Conservation (phyloP, 2,329 filamentous ascomycete species). For the Sporothrix pseudoabietina region DNA sequence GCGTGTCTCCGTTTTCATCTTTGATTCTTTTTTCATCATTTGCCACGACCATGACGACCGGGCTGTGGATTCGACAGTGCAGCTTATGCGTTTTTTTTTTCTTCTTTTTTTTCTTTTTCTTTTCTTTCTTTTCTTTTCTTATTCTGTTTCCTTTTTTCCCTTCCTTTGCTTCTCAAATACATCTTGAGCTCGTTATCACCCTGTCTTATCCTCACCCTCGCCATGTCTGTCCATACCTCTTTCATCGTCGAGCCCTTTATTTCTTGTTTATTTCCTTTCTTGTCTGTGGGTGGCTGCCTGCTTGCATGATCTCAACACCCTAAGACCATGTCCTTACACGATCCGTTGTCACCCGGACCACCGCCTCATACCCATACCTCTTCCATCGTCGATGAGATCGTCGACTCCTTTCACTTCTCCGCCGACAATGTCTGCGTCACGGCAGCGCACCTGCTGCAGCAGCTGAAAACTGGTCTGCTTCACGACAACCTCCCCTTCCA, state of each 20-base stretch:
- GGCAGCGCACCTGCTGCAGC: neutral
- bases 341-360: neutral
- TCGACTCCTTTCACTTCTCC: neutral
- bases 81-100: neutral
- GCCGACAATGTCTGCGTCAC: neutral
- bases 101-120: neutral
- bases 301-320: neutral
- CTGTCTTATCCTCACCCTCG: neutral
- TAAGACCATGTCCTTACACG: constrained; percentile 1
- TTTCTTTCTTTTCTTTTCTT: neutral
- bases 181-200: neutral
- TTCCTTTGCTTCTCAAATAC: neutral
- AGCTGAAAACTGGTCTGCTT: constrained; percentile 16
- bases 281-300: too few relatives aligned
- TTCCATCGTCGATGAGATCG: constrained; percentile 2
- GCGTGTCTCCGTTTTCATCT: neutral
- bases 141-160: neutral
- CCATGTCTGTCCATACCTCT: constrained; percentile 13
- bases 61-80: neutral
- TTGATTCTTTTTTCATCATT: neutral
- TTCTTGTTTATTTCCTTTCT: neutral
- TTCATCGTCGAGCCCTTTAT: neutral
- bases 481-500: constrained; percentile 50
- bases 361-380: neutral
- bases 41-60: neutral